Percentiles rank a stretch among this genome's conserved stretches.
Conservation (phyloP, 106 monocot genomes). For the Triglochin maritima region DNA sequence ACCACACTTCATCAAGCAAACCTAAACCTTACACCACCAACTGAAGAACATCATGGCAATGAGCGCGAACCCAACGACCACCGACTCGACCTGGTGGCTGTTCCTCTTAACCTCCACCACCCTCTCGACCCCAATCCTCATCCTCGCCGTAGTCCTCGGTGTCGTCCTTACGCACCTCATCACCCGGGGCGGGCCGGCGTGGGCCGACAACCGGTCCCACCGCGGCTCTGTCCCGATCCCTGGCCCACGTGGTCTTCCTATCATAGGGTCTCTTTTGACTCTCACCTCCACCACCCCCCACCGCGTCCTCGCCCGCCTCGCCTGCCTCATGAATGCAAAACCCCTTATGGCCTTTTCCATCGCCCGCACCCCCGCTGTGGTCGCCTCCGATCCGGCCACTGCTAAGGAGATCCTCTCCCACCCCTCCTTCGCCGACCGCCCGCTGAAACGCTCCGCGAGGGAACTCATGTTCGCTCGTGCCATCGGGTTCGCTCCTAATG, state of each 20-base stretch:
- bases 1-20: too few species aligned
- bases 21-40: too few species aligned
- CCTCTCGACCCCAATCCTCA: background rate
- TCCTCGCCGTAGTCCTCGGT: slow-evolving; percentile 10
- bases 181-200: slow-evolving; percentile 50
- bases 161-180: background rate
- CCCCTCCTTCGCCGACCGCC: slow-evolving; percentile 61
- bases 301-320: slow-evolving; percentile 30
- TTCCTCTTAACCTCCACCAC: slow-evolving; percentile 21
- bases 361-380: slow-evolving; percentile 67
- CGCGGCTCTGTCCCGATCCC: slow-evolving; percentile 32
- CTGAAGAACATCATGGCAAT: too few species aligned
- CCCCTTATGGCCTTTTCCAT: slow-evolving; percentile 84
- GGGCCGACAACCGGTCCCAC: slow-evolving; percentile 28
- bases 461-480: slow-evolving; percentile 86
- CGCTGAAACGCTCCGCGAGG: slow-evolving; percentile 64
- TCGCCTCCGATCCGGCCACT: slow-evolving; percentile 46
- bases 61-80: background rate
- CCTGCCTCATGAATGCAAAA: slow-evolving; percentile 5
- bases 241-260: slow-evolving; percentile 65
- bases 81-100: slow-evolving; percentile 14
- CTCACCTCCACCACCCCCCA: slow-evolving; percentile 44
- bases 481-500: slow-evolving; percentile 87
- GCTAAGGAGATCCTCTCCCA: slow-evolving; percentile 62
- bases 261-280: slow-evolving; percentile 62